Base-by-base conservation (phyloP, 331 rosid species). In the Quercus phellos region DNA sequence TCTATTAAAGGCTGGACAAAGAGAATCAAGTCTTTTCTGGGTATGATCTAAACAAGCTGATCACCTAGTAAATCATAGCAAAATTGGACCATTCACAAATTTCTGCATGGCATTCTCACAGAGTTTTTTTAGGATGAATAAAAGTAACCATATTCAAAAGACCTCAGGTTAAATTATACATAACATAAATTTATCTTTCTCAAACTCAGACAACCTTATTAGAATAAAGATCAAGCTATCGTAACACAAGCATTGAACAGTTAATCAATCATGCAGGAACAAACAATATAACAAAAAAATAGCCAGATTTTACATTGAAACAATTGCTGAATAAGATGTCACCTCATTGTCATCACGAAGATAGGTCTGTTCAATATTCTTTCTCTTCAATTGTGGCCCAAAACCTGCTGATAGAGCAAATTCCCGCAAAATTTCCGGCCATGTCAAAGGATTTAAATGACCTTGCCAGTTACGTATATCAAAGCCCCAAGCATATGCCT, bases 391-490 rank as follows among this genome's bases (percentile, higher is more conserved):
- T 78, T 74, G 89, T 4, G 97, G 96, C 75, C 97, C 97, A 80
- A 87, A 90, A 60, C 97, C 94, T 5, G 90, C 94, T 70, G 97
- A 89, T 77, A 92, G 70, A 74, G 96, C 91, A 64, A 92, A 86
- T 60, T 92, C 96, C 42, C 96, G 89, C 87, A 92, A 83, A 80
- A 92, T 88, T 85, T 92, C 97, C 2, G 97, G 97, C 96, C 96
- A 92, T 63, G 97, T 92, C 83, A 90, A 84, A 21, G 88, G 92
- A 85, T 92, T 90, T 66, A 92, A 85, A 80, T 84, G 89, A 21
- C 27, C 79, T 78, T 84, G 89, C 96, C 97, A 92, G 86, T 86
- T 89, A 79, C 87, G 81, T 72, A 92, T 89, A 72, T 90, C 90
- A 86, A 90, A 92, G 53, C 97, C 97, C 97, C 96, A 92, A 29